Evolutionary conservation across 305 asterid genomes (phyloP).

Genomic region (Plantago lanceolata): DNA sequence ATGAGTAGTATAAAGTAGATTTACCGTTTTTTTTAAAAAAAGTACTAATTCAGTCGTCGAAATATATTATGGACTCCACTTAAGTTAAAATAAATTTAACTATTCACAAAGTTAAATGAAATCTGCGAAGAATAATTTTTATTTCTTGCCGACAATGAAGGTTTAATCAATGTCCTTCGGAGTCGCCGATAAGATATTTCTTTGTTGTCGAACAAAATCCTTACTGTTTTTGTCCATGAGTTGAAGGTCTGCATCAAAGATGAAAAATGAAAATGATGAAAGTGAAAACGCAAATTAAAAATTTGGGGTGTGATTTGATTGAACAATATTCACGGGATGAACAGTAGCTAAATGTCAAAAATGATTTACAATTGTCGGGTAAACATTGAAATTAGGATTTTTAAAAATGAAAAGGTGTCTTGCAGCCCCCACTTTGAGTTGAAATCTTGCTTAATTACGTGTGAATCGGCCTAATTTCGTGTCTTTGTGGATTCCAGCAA

Average conservation of each 20-base stretch:
- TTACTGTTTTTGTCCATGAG: background rate
- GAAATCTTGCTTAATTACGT: conserved; percentile 15
- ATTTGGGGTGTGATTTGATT: background rate
- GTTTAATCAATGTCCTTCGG: background rate
- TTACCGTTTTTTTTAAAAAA: too few relatives aligned
- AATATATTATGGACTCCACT: too few relatives aligned
- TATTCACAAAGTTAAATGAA: too few relatives aligned
- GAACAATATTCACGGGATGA: conserved; percentile 48
- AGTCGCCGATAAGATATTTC: background rate
- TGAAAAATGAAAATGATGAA: background rate
- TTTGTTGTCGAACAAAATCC: background rate
- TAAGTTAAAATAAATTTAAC: too few relatives aligned
- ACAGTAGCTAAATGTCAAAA: conserved; percentile 34
- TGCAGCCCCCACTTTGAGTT: conserved; percentile 29
- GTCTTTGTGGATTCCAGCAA: background rate
- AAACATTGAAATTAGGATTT: conserved; percentile 21
- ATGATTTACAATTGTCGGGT: conserved; percentile 17
- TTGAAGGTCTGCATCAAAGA: background rate
- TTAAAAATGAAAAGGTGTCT: background rate
- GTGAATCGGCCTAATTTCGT: background rate
- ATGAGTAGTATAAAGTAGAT: too few relatives aligned
- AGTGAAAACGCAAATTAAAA: background rate
- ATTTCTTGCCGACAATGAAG: background rate
- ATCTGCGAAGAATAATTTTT: too few relatives aligned
- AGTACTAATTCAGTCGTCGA: too few relatives aligned